These are phyloP conservation scores for Sinapis alba DNA, from an alignment of 441 rosid species.

Conservation along the genomic window DNA sequence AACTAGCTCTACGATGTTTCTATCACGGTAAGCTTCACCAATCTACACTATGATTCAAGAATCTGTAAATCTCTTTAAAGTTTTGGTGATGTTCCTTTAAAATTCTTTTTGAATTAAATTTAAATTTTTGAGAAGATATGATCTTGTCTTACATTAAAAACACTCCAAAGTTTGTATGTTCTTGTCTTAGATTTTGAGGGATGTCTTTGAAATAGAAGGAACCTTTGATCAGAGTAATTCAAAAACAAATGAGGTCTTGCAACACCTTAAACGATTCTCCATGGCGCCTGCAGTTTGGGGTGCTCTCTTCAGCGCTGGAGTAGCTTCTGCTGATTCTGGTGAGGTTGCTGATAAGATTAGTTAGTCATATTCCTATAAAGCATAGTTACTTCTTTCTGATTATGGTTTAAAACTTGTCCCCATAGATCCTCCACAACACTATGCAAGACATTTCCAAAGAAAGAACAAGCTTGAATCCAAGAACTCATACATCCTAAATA, in stretches of 20 bases:
- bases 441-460: constrained; percentile 62
- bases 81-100: not conserved
- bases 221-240: constrained; percentile 20
- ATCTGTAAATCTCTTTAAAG: not conserved
- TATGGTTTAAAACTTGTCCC: constrained; percentile 32
- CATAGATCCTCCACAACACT: constrained; percentile 48
- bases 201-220: constrained; percentile 23
- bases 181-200: not conserved
- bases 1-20: constrained; percentile 30
- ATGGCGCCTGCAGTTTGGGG: constrained; percentile 52
- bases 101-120: not conserved
- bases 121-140: not conserved
- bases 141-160: not conserved
- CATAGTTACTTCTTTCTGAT: not conserved
- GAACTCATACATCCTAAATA: constrained; percentile 46
- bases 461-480: constrained; percentile 67
- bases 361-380: not conserved
- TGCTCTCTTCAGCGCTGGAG: constrained; percentile 60
- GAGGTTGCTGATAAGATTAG: constrained; percentile 51
- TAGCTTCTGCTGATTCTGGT: constrained; percentile 66
- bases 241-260: constrained; percentile 15
- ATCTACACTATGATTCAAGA: not conserved
- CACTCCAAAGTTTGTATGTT: no score
- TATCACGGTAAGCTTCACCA: constrained; percentile 38
- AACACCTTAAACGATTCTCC: constrained; percentile 20